These are phyloP conservation scores for Leccinum rimulosum DNA, from an alignment of 768 basidiomycete species.

Conservation along the genomic window DNA sequence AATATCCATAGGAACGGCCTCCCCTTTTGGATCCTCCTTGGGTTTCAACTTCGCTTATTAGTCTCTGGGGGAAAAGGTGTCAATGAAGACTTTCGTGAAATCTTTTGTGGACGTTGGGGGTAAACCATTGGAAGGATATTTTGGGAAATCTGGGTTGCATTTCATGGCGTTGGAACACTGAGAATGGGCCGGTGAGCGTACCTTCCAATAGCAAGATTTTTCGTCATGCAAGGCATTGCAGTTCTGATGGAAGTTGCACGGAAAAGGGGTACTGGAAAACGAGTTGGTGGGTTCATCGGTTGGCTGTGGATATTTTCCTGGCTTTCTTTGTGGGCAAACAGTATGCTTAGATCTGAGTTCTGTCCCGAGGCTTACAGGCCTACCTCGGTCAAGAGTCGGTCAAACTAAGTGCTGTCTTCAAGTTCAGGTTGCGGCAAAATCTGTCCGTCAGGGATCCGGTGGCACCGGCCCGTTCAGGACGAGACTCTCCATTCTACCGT, in stretches of 20 bases:
- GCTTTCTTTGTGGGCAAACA: constrained; percentile 45
- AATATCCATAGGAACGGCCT: constrained; percentile 57
- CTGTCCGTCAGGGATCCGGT: not conserved
- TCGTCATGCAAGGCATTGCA: constrained; percentile 55
- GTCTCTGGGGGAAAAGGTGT: constrained; percentile 62
- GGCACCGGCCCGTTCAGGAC: not conserved
- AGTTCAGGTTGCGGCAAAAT: not conserved
- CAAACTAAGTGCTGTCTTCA: not conserved
- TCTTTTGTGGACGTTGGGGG: constrained; percentile 52
- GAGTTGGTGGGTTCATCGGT: constrained; percentile 48
- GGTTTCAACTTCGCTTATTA: constrained; percentile 51
- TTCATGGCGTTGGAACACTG: constrained; percentile 59
- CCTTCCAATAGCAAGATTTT: constrained; percentile 46
- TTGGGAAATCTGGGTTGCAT: constrained; percentile 48
- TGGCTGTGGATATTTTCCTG: constrained; percentile 51
- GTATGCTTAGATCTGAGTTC: constrained; percentile 14
- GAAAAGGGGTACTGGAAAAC: constrained; percentile 42
- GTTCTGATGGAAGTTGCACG: constrained; percentile 48
- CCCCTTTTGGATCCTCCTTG: constrained; percentile 61
- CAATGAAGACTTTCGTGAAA: constrained; percentile 53
- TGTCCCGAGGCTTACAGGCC: constrained; percentile 20
- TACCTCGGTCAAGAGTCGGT: not conserved
- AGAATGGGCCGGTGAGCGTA: constrained; percentile 56
- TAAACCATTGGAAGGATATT: constrained; percentile 38
- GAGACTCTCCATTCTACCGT: too few species aligned